These are phyloP conservation scores for Cicer pinnatifidum DNA, from an alignment of 306 rosid species.

Conservation along the genomic window DNA sequence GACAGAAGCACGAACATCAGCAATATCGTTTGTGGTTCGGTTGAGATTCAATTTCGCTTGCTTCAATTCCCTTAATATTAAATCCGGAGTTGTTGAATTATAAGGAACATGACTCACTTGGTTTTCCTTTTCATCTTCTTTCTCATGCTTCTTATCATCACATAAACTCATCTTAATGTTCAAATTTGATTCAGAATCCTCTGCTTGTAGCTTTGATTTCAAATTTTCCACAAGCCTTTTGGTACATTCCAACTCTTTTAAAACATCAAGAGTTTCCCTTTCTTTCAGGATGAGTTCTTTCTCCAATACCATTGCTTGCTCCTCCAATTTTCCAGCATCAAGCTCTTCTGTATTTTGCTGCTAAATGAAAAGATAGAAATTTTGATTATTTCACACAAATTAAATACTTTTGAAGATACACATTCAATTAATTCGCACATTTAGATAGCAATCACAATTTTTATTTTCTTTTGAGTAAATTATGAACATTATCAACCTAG, in stretches of 20 bases:
- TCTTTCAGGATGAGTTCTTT: constrained; percentile 55
- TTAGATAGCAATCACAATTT: too few relatives aligned
- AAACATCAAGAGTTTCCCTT: constrained; percentile 56
- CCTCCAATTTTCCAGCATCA: constrained; percentile 50
- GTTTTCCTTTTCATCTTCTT: constrained; percentile 68
- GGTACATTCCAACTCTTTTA: constrained; percentile 53
- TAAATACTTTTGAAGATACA: background rate
- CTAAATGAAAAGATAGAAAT: constrained; percentile 18
- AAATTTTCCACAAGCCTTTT: constrained; percentile 53
- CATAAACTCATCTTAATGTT: constrained; percentile 31
- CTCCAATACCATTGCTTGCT: constrained; percentile 46
- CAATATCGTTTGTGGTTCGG: constrained; percentile 74
- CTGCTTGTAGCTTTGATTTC: constrained; percentile 51
- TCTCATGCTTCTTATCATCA: constrained; percentile 35
- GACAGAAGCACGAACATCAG: constrained; percentile 78
- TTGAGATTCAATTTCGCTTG: constrained; percentile 83
- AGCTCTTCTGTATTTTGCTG: constrained; percentile 38
- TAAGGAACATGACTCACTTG: constrained; percentile 44
- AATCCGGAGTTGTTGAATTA: constrained; percentile 55
- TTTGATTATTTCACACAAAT: constrained; percentile 1
- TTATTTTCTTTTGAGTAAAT: too few relatives aligned
- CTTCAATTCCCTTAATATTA: constrained; percentile 75
- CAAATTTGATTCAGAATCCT: constrained; percentile 46
- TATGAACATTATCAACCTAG: too few relatives aligned
- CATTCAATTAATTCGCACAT: background rate